A percentile compares a stretch with the other conserved stretches of the same genome.
Evolutionary conservation across 2,329 filamentous ascomycete genomes (phyloP).

Genomic region (Hymenoscyphus scutula): DNA sequence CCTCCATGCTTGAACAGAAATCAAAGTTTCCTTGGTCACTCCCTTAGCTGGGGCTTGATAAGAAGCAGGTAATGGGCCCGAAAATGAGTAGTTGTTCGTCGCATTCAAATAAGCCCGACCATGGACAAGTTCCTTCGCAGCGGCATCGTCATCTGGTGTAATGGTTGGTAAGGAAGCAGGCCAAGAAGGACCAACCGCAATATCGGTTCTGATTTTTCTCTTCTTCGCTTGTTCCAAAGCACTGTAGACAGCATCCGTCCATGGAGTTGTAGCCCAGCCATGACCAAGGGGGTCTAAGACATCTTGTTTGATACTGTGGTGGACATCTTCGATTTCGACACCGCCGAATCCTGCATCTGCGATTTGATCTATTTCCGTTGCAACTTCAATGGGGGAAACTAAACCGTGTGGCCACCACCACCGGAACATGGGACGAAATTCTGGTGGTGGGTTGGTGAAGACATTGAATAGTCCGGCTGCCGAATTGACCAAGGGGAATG

Average conservation of each 20-base stretch:
- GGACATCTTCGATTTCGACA: slow-evolving; percentile 10
- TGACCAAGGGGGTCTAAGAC: slow-evolving; percentile 8
- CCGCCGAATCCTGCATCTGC: slow-evolving; percentile 9
- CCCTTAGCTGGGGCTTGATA: not conserved
- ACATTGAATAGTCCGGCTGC: slow-evolving; percentile 1
- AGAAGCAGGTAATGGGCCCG: slow-evolving; percentile 6
- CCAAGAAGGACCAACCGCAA: slow-evolving; percentile 9
- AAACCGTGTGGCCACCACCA: slow-evolving; percentile 13
- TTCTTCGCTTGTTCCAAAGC: slow-evolving; percentile 5
- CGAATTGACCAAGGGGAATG: slow-evolving; percentile 7
- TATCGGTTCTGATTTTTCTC: slow-evolving; percentile 1
- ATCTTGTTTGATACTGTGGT: slow-evolving; percentile 8
- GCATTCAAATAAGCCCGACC: slow-evolving; percentile 8
- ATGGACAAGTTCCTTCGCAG: slow-evolving; percentile 7
- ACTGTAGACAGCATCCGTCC: slow-evolving; percentile 5
- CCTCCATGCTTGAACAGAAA: slow-evolving; percentile 8
- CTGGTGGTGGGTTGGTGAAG: slow-evolving; percentile 6
- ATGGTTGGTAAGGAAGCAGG: slow-evolving; percentile 7
- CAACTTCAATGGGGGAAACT: not conserved
- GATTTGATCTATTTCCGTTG: slow-evolving; percentile 9
- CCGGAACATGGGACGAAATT: slow-evolving; percentile 9
- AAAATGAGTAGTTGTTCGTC: slow-evolving; percentile 1
- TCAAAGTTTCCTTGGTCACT: not conserved
- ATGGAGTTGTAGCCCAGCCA: slow-evolving; percentile 11
- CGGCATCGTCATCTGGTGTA: slow-evolving; percentile 7